Evolutionary conservation across 176 grass and related monocot species (phyloP).

Genomic region (Cocos nucifera): DNA sequence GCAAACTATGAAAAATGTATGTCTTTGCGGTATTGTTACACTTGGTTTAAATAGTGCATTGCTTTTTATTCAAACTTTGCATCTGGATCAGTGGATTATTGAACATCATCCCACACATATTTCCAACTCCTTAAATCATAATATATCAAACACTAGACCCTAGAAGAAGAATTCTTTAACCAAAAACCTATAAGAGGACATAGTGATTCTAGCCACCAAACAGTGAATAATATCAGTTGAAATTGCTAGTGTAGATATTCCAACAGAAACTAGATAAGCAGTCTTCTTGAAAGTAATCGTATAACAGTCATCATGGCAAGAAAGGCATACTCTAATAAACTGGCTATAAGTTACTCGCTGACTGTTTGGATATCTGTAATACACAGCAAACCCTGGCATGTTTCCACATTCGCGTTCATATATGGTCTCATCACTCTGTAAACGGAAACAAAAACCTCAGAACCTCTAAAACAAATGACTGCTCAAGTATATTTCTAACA

Average conservation of each 20-base stretch:
- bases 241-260: background rate
- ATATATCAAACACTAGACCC: too few species aligned
- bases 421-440: constrained; percentile 84
- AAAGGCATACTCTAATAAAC: constrained; percentile 67
- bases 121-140: too few species aligned
- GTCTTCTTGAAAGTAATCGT: constrained; percentile 9
- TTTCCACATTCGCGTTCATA: constrained; percentile 98
- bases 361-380: constrained; percentile 80
- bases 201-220: background rate
- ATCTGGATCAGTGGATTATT: too few species aligned
- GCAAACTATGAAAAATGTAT: background rate
- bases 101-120: too few species aligned
- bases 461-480: constrained; percentile 16
- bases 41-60: too few species aligned
- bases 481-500: too few species aligned
- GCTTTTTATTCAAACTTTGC: too few species aligned
- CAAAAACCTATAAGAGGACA: too few species aligned
- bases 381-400: constrained; percentile 86
- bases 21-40: too few species aligned
- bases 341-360: constrained; percentile 75
- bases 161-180: too few species aligned
- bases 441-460: constrained; percentile 21
- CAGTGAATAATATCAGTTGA: background rate
- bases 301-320: constrained; percentile 16
- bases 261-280: too few species aligned